phyloP scores from a whole-genome alignment of 106 monocot genomes.

The Dioscorea alata region DNA sequence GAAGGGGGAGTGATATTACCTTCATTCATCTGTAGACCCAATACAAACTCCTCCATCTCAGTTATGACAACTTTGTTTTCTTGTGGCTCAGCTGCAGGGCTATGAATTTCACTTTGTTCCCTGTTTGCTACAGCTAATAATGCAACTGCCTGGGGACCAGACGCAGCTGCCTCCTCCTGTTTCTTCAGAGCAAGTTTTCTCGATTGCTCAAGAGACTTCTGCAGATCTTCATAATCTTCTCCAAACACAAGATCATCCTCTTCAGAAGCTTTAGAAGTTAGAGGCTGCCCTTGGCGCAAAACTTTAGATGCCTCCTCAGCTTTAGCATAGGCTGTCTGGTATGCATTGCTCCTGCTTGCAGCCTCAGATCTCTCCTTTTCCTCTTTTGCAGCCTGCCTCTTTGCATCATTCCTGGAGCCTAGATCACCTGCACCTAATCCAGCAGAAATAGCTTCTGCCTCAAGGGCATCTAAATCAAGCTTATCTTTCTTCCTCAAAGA shows the following conservation, averaged over 20 bases:
- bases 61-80: constrained; percentile 87
- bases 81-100: constrained; percentile 25
- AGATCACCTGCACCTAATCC: constrained; percentile 76
- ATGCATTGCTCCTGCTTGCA: constrained; percentile 61
- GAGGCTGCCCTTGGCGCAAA: constrained; percentile 42
- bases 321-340: constrained; percentile 74
- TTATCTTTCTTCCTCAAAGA: constrained; percentile 88
- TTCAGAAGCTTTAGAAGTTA: constrained; percentile 24
- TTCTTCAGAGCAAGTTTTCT: constrained; percentile 70
- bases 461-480: constrained; percentile 85
- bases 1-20: constrained; percentile 25
- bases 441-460: constrained; percentile 75
- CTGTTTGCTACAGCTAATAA: constrained; percentile 41
- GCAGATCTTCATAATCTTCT: constrained; percentile 94
- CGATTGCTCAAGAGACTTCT: constrained; percentile 80
- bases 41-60: constrained; percentile 97
- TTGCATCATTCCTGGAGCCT: constrained; percentile 71
- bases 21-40: constrained; percentile 89
- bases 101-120: constrained; percentile 26
- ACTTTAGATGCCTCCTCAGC: constrained; percentile 82
- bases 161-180: constrained; percentile 43
- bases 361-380: constrained; percentile 57
- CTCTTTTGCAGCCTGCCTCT: constrained; percentile 36
- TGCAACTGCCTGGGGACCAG: constrained; percentile 58
- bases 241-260: constrained; percentile 75